These are phyloP conservation scores for Phytopythium kandeliae DNA, from an alignment of 352 stramenopile genomes.

Conservation along the genomic window DNA sequence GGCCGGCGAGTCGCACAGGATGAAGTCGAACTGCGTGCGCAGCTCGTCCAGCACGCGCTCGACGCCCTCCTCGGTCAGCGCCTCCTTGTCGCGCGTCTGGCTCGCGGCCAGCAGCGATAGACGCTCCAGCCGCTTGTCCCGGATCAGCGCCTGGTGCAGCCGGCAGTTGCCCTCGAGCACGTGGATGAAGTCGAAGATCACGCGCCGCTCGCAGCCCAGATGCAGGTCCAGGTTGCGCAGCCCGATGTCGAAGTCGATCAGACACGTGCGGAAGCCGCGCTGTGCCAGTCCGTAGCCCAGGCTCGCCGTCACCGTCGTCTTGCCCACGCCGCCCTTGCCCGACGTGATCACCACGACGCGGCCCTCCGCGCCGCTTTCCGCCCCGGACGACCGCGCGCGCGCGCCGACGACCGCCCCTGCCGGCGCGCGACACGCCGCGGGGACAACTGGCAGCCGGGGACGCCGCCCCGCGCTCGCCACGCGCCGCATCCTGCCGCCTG, in stretches of 20 bases:
- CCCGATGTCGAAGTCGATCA: constrained; percentile 95
- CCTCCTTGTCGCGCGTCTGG: constrained; percentile 90
- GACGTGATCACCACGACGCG: constrained; percentile 90
- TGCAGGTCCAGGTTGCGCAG: constrained; percentile 92
- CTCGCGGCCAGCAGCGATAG: constrained; percentile 85
- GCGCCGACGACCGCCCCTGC: too few species aligned
- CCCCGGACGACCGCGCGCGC: neutral
- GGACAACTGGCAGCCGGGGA: too few species aligned
- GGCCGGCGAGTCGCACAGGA: constrained; percentile 87
- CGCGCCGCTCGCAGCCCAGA: constrained; percentile 87
- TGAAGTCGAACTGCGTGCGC: constrained; percentile 83
- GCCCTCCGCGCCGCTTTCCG: constrained; percentile 12
- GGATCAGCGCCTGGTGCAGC: constrained; percentile 87
- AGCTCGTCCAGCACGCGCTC: constrained; percentile 82
- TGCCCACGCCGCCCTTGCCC: constrained; percentile 91
- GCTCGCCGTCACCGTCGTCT: constrained; percentile 89
- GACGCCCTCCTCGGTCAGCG: constrained; percentile 85
- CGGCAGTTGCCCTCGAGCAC: constrained; percentile 89
- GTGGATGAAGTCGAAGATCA: constrained; percentile 95
- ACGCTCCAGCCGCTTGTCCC: constrained; percentile 84
- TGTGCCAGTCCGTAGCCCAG: constrained; percentile 80
- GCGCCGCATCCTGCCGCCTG: too few species aligned
- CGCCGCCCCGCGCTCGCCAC: too few species aligned
- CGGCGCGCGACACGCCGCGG: too few species aligned
- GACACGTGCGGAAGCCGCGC: constrained; percentile 82